Evolutionary conservation across 345 rosid species (phyloP), one percentile per base, ranked within the genome.

Genomic region (Lepidium aucheri): DNA sequence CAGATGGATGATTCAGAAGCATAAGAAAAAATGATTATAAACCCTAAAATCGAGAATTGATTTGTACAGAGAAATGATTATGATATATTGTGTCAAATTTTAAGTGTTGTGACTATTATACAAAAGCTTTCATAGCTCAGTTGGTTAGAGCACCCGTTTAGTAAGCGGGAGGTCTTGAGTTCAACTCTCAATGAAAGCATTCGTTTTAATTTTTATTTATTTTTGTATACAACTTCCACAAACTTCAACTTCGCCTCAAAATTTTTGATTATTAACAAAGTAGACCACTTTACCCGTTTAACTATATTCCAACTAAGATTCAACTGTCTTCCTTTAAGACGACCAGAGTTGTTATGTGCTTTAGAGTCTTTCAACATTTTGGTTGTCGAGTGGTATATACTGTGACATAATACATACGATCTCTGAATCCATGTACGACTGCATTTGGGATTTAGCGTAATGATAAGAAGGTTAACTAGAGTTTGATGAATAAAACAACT

Each of bases 111-210:
- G 2, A 5, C 0, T 0, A 0, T 4, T 4, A 0, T 26, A 4
- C 30, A 18, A 55, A 30, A n/a, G 78, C 80, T 76, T 75, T 79
- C 80, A 68, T 93, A 86, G 98, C 89, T 90, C 95, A 85, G 97
- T 80, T 85, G 92, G 86, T 90, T 88, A 86, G 95, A 85, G 89
- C 95, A 84, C 95, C 87, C 84, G 86, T 85, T 86, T 88, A 86
- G 89, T 93, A 88, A 86, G 92, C 86, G 84, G 89, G 89, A 88
- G 89, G 95, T 93, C 92, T 85, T 88, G 90, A 90, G 96, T 87
- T 89, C 94, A 65, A 87, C 87, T 90, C 85, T 85, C 98, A 87
- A 86, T 68, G 73, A 76, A 75, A 76, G 80, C 76, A 69, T 9
- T 0, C 0, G 1, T 3, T 17, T 17, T 3, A 9, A 47, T 6